Conservation (phyloP, 208 protist species). For the Leishmania tropica region DNA sequence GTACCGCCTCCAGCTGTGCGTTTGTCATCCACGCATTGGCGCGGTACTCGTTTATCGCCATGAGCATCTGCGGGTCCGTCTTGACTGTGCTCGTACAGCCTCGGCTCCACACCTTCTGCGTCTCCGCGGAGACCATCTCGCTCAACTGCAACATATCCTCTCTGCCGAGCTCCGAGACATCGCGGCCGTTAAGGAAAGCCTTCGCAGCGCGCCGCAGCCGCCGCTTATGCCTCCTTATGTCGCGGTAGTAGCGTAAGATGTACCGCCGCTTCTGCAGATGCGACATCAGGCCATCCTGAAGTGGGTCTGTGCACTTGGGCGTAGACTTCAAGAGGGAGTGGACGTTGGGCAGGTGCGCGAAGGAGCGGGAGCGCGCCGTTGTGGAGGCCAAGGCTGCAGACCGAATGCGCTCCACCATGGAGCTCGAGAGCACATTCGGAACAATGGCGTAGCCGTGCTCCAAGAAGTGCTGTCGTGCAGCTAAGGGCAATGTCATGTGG, state of each 20-base stretch:
- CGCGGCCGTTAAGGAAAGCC: conserved; percentile 57
- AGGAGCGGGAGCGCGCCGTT: conserved; percentile 49
- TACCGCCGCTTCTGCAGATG: conserved; percentile 65
- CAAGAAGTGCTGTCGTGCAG: conserved; percentile 74
- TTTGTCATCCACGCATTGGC: conserved; percentile 91
- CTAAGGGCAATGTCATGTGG: conserved; percentile 49
- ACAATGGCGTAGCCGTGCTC: conserved; percentile 82
- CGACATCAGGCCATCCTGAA: conserved; percentile 48
- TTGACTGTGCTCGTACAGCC: conserved; percentile 72
- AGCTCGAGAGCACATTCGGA: conserved; percentile 37
- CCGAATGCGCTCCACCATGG: conserved; percentile 46
- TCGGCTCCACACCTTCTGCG: conserved; percentile 41
- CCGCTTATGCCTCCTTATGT: conserved; percentile 37
- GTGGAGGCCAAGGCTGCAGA: conserved; percentile 46
- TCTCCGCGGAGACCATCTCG: conserved; percentile 47
- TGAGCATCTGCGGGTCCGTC: conserved; percentile 78
- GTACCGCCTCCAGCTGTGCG: conserved; percentile 29
- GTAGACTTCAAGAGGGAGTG: conserved; percentile 61
- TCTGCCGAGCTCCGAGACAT: conserved; percentile 48
- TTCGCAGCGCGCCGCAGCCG: conserved; percentile 34
- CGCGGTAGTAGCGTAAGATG: conserved; percentile 54
- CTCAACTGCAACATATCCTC: conserved; percentile 82
- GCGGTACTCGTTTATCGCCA: conserved; percentile 81
- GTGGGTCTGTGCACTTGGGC: conserved; percentile 50
- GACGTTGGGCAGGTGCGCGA: conserved; percentile 70